Evolutionary conservation across 192 early-diverging fungal species (phyloP).

Genomic region (Phlyctochytrium bullatum): DNA sequence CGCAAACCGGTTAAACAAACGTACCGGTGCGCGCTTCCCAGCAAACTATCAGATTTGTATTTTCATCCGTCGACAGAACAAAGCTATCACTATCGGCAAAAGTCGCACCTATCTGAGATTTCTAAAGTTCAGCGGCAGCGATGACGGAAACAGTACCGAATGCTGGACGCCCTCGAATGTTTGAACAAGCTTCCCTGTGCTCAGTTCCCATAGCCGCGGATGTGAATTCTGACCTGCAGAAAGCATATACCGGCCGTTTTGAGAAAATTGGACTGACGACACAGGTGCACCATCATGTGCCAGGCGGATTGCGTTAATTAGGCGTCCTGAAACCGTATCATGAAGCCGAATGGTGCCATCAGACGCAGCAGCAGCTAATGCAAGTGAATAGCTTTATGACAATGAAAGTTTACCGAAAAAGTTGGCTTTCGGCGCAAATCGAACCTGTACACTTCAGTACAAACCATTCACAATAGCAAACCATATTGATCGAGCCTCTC

Average conservation of each 20-base stretch:
- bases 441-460: conserved; percentile 46
- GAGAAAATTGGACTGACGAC: conserved; percentile 71
- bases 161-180: conserved; percentile 69
- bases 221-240: conserved; percentile 76
- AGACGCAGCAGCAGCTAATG: conserved; percentile 58
- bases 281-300: conserved; percentile 78
- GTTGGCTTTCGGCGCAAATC: conserved; percentile 68
- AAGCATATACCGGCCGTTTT: conserved; percentile 72
- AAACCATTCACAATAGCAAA: conserved; percentile 18
- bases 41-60: conserved; percentile 54
- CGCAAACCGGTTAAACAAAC: conserved; percentile 28
- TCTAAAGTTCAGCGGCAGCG: not conserved
- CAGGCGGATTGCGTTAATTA: conserved; percentile 68
- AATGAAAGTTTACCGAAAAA: conserved; percentile 54
- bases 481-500: conserved; percentile 50
- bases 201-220: conserved; percentile 80
- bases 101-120: conserved; percentile 32
- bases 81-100: conserved; percentile 72
- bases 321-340: conserved; percentile 75
- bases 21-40: conserved; percentile 72
- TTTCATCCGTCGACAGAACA: conserved; percentile 55
- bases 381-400: not conserved
- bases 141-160: conserved; percentile 22
- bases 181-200: conserved; percentile 66
- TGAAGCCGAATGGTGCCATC: conserved; percentile 88